Percentiles rank a stretch among this genome's conserved stretches.
Conservation (phyloP, 345 rosid species). For the Corchorus capsularis region DNA sequence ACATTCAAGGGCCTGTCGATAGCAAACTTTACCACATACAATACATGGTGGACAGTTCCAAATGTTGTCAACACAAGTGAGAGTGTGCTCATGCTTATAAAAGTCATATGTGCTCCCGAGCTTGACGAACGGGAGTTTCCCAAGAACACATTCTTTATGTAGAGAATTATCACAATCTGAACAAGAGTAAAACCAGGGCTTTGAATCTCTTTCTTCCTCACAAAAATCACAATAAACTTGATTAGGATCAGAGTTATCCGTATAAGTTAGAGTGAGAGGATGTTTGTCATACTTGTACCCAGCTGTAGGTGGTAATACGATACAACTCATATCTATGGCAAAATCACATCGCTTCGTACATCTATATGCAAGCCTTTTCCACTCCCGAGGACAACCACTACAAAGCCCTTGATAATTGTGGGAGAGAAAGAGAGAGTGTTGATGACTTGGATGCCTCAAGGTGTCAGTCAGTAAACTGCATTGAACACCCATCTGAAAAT, state of each 20-base stretch:
- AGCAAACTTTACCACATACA: no score
- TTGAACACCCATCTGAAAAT: no score
- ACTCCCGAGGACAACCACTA: not conserved
- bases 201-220: slow-evolving; percentile 21
- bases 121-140: not conserved
- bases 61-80: not conserved
- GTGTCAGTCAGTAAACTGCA: no score
- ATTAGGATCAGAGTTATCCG: not conserved
- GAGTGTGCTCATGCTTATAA: not conserved
- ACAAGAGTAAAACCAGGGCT: slow-evolving; percentile 16
- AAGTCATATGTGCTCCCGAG: not conserved
- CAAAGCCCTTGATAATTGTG: not conserved
- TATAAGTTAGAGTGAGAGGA: slow-evolving; percentile 22
- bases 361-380: not conserved
- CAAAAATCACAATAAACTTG: slow-evolving; percentile 20
- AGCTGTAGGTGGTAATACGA: not conserved
- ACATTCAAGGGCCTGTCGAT: no score
- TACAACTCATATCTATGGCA: not conserved
- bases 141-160: not conserved
- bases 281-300: slow-evolving; percentile 1
- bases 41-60: no score
- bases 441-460: not conserved
- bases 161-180: not conserved
- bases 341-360: slow-evolving; percentile 14
- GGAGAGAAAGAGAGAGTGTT: slow-evolving; percentile 10